Base-by-base conservation (phyloP, 2,329 filamentous ascomycete species). In the Penicillium sp. region DNA sequence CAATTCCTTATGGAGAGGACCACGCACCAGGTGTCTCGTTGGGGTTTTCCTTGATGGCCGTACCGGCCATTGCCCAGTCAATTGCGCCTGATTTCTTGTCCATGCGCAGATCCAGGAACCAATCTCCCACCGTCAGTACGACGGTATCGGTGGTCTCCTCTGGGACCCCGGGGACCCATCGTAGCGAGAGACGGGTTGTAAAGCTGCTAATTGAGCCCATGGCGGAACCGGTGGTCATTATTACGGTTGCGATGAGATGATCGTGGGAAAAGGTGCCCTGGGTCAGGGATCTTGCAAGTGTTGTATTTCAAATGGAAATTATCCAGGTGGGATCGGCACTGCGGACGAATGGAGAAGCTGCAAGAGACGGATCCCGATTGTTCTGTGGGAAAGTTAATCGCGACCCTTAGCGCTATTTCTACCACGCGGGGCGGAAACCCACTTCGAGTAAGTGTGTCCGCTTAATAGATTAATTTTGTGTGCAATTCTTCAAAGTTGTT, bases 41-140 rank as follows among this genome's bases (percentile, higher is more conserved):
- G 0, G 55, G 57, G 21, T 58, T 60, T 26, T 58, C 55, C 10
- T 49, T 52, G 23, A 60, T 45, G 13, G 49, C 46, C 12, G 55
- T 60, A 21, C 58, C 58, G 10, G 58, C 58, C 56, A 60, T 60
- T 15, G 53, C 58, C 58, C 58, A 60, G 39, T 60, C 58, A 41
- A 60, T 58, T 4, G 21, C 31, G 8, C 56, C 56, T 13, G 51
- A 39, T 24, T 49, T 39, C 42, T 60, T 60, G 10, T 60, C 58
- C 53, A 60, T 57, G 8, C 58, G 56, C 36, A 60, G 31, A 16
- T 60, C 58, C 2, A 60, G 21, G 28, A 56, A 58, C 23, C 41
- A 60, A 6, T 57, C 53, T 15, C 58, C 56, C 41, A 60, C 58
- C 3, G 53, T 47, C 18, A 60, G 47, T 2, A 60, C 58, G 28